phyloP scores from a whole-genome alignment of 768 basidiomycete species.

The Suillus subluteus region DNA sequence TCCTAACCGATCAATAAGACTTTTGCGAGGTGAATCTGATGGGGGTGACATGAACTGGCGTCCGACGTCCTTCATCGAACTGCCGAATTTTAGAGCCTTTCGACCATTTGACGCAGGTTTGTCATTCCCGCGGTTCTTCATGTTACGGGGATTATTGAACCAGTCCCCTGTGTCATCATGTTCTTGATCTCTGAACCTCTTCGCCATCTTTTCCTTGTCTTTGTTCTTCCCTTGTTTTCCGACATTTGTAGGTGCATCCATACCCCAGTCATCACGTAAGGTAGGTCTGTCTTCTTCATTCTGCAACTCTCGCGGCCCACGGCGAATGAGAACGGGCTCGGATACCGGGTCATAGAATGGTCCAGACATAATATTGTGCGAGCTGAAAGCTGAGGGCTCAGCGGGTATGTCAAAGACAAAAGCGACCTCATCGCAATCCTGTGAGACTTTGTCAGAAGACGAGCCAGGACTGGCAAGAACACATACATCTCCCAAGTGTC shows the following conservation, averaged over 20 bases:
- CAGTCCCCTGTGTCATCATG: slow-evolving; percentile 62
- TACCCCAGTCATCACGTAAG: slow-evolving; percentile 50
- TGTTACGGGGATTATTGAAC: slow-evolving; percentile 52
- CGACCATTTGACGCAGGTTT: slow-evolving; percentile 18
- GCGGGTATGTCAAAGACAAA: slow-evolving; percentile 44
- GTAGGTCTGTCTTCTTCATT: slow-evolving; percentile 26
- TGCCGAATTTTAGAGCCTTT: slow-evolving; percentile 43
- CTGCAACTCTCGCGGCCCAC: slow-evolving; percentile 42
- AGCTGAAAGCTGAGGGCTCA: slow-evolving; percentile 72
- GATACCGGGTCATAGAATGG: slow-evolving; percentile 61
- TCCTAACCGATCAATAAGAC: slow-evolving; percentile 41
- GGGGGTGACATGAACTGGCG: slow-evolving; percentile 24
- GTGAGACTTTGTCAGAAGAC: slow-evolving; percentile 9
- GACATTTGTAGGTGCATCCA: slow-evolving; percentile 57
- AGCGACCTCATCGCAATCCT: slow-evolving; percentile 63
- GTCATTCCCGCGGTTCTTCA: slow-evolving; percentile 30
- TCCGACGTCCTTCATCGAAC: slow-evolving; percentile 34
- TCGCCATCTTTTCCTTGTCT: slow-evolving; percentile 57
- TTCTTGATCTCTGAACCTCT: slow-evolving; percentile 50
- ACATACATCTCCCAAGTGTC: slow-evolving; percentile 82
- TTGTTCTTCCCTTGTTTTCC: slow-evolving; percentile 68
- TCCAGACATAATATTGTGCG: slow-evolving; percentile 59
- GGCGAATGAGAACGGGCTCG: slow-evolving; percentile 35
- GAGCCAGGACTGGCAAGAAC: neutral
- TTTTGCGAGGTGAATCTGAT: slow-evolving; percentile 23